These are phyloP conservation scores for Euphorbia schlechtendalii DNA, from an alignment of 441 rosid species.

Conservation along the genomic window DNA sequence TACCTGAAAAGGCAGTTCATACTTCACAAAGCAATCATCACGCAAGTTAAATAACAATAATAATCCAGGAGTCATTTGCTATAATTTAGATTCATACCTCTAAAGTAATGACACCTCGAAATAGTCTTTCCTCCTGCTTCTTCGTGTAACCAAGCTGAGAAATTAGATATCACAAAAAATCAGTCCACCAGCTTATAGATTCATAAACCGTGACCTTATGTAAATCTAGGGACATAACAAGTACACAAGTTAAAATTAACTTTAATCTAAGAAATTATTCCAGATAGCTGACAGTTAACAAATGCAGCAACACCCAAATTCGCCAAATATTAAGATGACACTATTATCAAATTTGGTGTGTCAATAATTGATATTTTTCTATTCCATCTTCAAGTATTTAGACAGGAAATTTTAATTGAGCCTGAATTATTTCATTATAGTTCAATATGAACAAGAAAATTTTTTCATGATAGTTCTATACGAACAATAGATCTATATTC, in stretches of 20 bases:
- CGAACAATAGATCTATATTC: background rate
- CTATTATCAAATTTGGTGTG: background rate
- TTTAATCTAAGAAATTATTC: background rate
- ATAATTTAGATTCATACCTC: constrained; percentile 45
- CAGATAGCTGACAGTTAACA: too few relatives aligned
- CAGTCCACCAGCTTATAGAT: constrained; percentile 10
- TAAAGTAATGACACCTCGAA: constrained; percentile 85
- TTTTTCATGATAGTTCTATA: background rate
- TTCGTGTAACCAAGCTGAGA: constrained; percentile 92
- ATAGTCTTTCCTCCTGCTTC: constrained; percentile 90
- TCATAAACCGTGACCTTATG: background rate
- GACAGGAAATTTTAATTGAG: background rate
- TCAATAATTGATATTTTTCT: background rate
- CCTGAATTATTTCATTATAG: too few relatives aligned
- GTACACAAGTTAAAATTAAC: too few relatives aligned
- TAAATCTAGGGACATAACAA: background rate
- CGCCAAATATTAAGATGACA: too few relatives aligned
- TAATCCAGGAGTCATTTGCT: background rate
- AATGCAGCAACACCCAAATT: too few relatives aligned
- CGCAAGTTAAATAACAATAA: background rate
- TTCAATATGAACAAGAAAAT: too few relatives aligned
- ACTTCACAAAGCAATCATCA: background rate
- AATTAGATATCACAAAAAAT: constrained; percentile 13
- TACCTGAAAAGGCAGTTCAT: background rate
- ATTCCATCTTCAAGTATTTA: constrained; percentile 1